Evolutionary conservation across 257 asterid species (phyloP).

Genomic region (Solanum tacnaense): DNA sequence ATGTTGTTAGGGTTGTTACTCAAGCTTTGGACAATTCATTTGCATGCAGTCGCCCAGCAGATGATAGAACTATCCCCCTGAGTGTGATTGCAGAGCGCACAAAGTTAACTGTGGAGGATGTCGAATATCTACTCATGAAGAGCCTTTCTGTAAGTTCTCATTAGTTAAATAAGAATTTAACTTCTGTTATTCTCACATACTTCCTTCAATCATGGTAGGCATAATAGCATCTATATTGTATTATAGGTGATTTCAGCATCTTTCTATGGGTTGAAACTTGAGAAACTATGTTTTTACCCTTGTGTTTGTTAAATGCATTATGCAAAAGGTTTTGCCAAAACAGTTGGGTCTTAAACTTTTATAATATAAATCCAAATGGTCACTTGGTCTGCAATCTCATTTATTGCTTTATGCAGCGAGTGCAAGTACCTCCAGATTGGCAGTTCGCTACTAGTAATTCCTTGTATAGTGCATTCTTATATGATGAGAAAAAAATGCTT

Average conservation of each 20-base stretch:
- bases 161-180: not conserved
- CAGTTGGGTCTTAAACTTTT: not conserved
- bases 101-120: slow-evolving; percentile 83
- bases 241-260: not conserved
- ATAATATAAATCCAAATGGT: not conserved
- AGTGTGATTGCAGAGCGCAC: slow-evolving; percentile 75
- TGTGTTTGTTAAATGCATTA: not conserved
- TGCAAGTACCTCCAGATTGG: not conserved
- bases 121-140: slow-evolving; percentile 91
- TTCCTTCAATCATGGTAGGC: not conserved
- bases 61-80: slow-evolving; percentile 85
- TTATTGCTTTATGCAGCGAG: not conserved
- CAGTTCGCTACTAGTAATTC: not conserved
- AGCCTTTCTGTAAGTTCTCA: slow-evolving; percentile 80
- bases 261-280: not conserved
- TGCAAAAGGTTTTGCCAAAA: not conserved
- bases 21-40: not conserved
- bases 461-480: not conserved
- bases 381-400: not conserved
- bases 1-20: not conserved
- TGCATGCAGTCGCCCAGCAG: slow-evolving; percentile 83
- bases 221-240: not conserved
- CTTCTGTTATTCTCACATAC: not conserved
- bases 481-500: not conserved
- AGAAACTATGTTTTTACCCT: not conserved